Conservation (phyloP, 2,329 filamentous ascomycete genomes). For the Cercospora canescens region DNA sequence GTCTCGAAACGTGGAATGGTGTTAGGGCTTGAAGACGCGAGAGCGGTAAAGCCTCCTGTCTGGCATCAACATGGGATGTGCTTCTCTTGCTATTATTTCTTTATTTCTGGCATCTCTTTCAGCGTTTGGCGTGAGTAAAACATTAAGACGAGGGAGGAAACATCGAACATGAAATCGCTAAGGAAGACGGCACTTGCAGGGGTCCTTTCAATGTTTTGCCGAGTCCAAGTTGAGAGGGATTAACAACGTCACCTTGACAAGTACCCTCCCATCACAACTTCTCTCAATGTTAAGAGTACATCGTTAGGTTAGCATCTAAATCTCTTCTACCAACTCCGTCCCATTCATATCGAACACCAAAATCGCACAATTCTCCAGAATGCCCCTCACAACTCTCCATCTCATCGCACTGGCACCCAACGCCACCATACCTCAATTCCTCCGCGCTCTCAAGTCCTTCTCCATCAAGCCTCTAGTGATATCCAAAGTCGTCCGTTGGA, state of each 20-base stretch:
- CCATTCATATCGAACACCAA: background rate
- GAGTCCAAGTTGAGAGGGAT: background rate
- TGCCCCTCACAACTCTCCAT: slow-evolving; percentile 53
- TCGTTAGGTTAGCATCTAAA: background rate
- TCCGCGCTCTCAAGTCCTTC: slow-evolving; percentile 39
- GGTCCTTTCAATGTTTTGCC: background rate
- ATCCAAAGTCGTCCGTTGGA: slow-evolving; percentile 50
- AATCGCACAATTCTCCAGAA: slow-evolving; percentile 23
- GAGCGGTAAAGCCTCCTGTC: background rate
- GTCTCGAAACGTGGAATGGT: background rate
- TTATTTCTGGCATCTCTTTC: background rate
- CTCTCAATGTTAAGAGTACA: background rate
- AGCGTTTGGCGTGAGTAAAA: background rate
- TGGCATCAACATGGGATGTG: background rate
- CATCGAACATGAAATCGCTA: background rate
- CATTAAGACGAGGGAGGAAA: background rate
- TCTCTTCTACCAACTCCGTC: background rate
- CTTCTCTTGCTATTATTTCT: background rate
- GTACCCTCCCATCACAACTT: background rate
- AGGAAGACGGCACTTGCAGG: background rate
- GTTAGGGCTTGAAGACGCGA: background rate
- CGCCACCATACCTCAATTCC: slow-evolving; percentile 40
- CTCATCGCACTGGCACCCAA: slow-evolving; percentile 44
- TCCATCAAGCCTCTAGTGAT: slow-evolving; percentile 44
- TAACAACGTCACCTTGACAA: background rate